Evolutionary conservation across 352 stramenopile genomes (phyloP), one percentile per base, ranked within the genome.

Genomic region (Phytophthora niederhauseri): DNA sequence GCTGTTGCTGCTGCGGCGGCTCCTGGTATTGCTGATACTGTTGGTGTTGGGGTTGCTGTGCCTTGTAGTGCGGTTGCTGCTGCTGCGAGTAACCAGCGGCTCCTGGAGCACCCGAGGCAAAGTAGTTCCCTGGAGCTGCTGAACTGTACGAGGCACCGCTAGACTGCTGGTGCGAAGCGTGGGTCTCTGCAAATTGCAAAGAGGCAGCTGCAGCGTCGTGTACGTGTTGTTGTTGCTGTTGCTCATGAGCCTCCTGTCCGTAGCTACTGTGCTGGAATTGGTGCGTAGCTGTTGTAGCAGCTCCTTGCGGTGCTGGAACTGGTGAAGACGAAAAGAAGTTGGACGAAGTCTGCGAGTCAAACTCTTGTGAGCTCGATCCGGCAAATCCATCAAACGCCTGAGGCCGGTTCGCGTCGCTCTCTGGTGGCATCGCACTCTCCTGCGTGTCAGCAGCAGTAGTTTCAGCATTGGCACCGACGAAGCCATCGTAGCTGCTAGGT

Each of bases 291-390:
- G 45, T 62, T 55, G 57, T 64, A 59, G 56, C 41, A 20, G 66
- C 36, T 56, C 61, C 46, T 24, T 81, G 68, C n/a, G 75, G 64
- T 22, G 57, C 51, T 30, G 68, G 60, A 5, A 51, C 51, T 34
- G 68, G 60, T 5, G 68, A 36, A n/a, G 71, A 76, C 3, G 76
- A 77, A 61, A 85, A 87, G 51, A 84, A 82, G 28, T 78, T 63
- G 6, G 78, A 78, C 14, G 76, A 68, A 6, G 41, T 20, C 12
- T 61, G 48, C 28, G 26, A 41, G 11, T 41, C 52, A 72, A 68
- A 64, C 11, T 20, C 61, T 54, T 69, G 52, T 31, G 69, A 51
- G 6, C 48, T 9, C 19, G 69, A 77, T 24, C 60, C 59, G 36
- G 56, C 55, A 72, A 82, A 78, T 6, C 67, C 66, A 14, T 66